Evolutionary conservation across 176 grass and related monocot species (phyloP).

Genomic region (Bothriochloa decipiens): DNA sequence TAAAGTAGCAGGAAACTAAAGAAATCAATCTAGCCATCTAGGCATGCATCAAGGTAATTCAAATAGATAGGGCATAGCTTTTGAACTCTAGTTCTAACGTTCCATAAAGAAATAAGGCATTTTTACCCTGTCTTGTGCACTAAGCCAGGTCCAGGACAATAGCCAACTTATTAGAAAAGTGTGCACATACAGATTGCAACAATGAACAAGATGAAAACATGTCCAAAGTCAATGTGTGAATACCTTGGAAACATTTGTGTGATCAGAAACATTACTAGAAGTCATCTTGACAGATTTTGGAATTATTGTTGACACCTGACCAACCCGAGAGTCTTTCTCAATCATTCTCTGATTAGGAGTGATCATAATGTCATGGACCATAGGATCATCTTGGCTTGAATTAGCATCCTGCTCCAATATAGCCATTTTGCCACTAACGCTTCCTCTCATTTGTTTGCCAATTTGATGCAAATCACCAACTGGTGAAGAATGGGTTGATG

Average conservation of each 20-base stretch:
- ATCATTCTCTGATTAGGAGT: constrained; percentile 36
- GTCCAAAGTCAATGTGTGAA: constrained; percentile 1
- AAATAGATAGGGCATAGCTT: not conserved
- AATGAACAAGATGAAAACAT: constrained; percentile 19
- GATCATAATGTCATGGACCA: constrained; percentile 22
- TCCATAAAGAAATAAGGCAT: constrained; percentile 1
- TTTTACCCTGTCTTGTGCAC: not conserved
- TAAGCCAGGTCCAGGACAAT: constrained; percentile 2
- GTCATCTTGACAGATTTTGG: constrained; percentile 46
- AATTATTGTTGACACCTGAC: constrained; percentile 49
- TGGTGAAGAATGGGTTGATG: constrained; percentile 19
- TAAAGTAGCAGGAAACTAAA: constrained; percentile 7
- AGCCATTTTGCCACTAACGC: constrained; percentile 19
- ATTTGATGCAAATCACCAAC: constrained; percentile 33
- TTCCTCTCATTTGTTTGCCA: constrained; percentile 44
- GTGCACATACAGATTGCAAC: constrained; percentile 1
- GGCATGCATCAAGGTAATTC: not conserved
- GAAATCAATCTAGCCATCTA: constrained; percentile 17
- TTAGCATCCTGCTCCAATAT: constrained; percentile 39
- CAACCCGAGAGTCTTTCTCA: constrained; percentile 23
- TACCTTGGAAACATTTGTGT: constrained; percentile 53
- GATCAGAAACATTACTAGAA: constrained; percentile 35
- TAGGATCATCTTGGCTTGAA: constrained; percentile 29
- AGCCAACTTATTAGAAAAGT: constrained; percentile 16
- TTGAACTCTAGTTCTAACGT: constrained; percentile 7